Evolutionary conservation across 805 yeast genomes (phyloP).

Genomic region (Blastobotrys mokoenaii): DNA sequence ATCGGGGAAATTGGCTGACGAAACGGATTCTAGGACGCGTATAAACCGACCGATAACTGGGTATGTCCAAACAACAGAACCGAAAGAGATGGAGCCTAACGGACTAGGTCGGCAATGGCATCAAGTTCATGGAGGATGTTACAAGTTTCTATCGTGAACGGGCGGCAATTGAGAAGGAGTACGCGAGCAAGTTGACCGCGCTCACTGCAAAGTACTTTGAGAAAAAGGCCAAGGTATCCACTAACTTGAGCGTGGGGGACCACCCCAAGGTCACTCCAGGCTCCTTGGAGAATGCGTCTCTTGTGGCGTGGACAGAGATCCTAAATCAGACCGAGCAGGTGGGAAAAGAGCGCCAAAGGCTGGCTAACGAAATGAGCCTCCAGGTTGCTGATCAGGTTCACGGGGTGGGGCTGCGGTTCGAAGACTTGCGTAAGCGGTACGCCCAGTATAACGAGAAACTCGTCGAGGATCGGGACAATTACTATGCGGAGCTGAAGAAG

Average conservation of each 20-base stretch:
- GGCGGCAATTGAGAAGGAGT: conserved; percentile 74
- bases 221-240: conserved; percentile 62
- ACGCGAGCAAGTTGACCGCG: conserved; percentile 55
- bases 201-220: conserved; percentile 63
- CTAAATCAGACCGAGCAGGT: conserved; percentile 74
- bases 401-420: conserved; percentile 45
- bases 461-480: conserved; percentile 35
- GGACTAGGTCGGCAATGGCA: conserved; percentile 40
- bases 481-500: conserved; percentile 51
- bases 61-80: conserved; percentile 23
- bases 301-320: conserved; percentile 87
- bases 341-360: conserved; percentile 53
- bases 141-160: conserved; percentile 81
- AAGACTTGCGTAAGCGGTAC: conserved; percentile 46
- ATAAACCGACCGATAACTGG: conserved; percentile 74
- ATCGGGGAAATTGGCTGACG: neutral
- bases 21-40: conserved; percentile 50
- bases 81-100: neutral
- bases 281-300: conserved; percentile 76
- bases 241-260: conserved; percentile 79
- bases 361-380: conserved; percentile 51
- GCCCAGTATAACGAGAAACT: conserved; percentile 53
- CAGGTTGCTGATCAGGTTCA: conserved; percentile 56
- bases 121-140: conserved; percentile 68
- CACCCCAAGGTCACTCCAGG: conserved; percentile 91